These are phyloP conservation scores for Cyberlindnera suaveolens DNA, from an alignment of 805 yeast genomes.

Conservation along the genomic window DNA sequence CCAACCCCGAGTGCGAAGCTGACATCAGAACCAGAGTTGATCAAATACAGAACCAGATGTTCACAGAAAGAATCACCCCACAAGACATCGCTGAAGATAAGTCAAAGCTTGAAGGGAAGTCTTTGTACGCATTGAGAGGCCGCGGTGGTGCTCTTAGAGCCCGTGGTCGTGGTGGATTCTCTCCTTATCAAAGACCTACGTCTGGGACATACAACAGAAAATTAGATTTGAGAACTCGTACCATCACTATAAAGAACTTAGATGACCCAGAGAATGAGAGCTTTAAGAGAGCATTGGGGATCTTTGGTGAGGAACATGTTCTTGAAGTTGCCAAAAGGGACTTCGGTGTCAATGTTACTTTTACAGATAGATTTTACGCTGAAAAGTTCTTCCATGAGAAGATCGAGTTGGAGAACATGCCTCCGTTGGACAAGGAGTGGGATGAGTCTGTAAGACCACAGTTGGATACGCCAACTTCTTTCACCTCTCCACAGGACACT, in stretches of 20 bases:
- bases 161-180: constrained; percentile 3
- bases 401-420: constrained; percentile 7
- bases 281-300: constrained; percentile 10
- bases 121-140: constrained; percentile 4
- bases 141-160: constrained; percentile 9
- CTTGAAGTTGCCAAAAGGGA: constrained; percentile 3
- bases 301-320: constrained; percentile 13
- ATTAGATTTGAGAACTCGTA: constrained; percentile 21
- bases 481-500: not conserved
- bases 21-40: constrained; percentile 9
- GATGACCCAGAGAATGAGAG: constrained; percentile 11
- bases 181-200: constrained; percentile 17
- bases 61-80: constrained; percentile 16
- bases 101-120: constrained; percentile 13
- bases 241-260: constrained; percentile 16
- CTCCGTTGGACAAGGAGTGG: constrained; percentile 15
- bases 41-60: constrained; percentile 15
- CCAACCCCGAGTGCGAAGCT: constrained; percentile 14
- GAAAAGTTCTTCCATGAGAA: constrained; percentile 17
- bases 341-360: constrained; percentile 13
- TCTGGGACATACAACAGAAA: constrained; percentile 4
- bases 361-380: constrained; percentile 19
- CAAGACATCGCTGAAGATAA: constrained; percentile 16
- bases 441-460: constrained; percentile 15
- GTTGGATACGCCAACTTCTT: not conserved